Base-by-base conservation (phyloP, 805 yeast species). In the Yarrowia sp. region DNA sequence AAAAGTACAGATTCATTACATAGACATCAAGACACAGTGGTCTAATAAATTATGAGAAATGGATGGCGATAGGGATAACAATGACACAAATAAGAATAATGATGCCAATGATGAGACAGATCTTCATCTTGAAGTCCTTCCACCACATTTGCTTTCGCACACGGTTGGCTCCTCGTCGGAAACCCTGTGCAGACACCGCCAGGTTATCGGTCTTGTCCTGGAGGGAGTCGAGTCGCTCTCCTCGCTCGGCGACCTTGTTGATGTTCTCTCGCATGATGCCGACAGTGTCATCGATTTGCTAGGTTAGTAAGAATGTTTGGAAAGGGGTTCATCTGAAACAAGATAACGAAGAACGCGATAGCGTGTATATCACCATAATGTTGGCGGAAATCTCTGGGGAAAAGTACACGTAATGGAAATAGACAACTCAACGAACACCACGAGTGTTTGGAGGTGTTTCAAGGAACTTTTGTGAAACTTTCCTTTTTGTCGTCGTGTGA, bases 101-200 rank as follows among this genome's bases (percentile, higher is more conserved):
- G 31, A 87, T 86, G 33, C 88, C 89, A 55, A 88, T 85, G 66
- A 92, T 87, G 66, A 90, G 78, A 77, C 98, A 93, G 81, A 92
- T 80, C 77, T 96, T 88, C 93, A 95, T 89, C 81, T 95, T 95
- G 85, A 95, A 83, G 76, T 93, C 97, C 78, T 95, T 93, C 89
- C 96, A 90, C 98, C 98, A 93, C 98, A 93, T 93, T 74, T 92
- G 96, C 77, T 92, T 93, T 79, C 99, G 89, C 55, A 93, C 98
- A 72, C 96, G 87, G 79, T 93, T 93, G 66, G 99, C 98, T 44
- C 97, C 96, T 75, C 96, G 85, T 75, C 96, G 90, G 81, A 95
- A 93, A 41, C 96, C 95, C 71, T 90, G 93, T 9, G 99, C 98
- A 53, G 90, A 85, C 53, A 87, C 90, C 48, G 96, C 96, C 71